Percentiles rank a stretch among this genome's conserved stretches.
Evolutionary conservation across 306 rosid genomes (phyloP).

Genomic region (Quercus berberidifolia): DNA sequence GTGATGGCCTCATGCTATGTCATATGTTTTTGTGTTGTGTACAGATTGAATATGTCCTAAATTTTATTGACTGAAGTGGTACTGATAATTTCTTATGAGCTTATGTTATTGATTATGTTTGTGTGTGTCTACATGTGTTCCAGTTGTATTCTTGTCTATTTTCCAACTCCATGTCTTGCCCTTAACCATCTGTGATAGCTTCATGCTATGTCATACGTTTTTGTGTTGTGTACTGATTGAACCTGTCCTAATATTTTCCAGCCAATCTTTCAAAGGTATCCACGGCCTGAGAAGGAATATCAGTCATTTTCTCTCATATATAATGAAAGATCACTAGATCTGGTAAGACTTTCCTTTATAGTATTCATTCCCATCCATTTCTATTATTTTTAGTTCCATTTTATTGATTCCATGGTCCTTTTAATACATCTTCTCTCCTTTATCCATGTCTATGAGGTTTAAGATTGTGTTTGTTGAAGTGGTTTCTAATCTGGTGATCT

Average conservation of each 20-base stretch:
- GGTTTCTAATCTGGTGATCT: constrained; percentile 28
- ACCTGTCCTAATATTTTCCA: constrained; percentile 39
- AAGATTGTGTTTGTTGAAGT: constrained; percentile 3
- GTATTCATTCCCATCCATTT: neutral
- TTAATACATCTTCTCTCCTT: neutral
- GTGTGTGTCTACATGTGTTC: neutral
- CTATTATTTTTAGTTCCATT: constrained; percentile 8
- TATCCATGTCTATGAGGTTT: neutral
- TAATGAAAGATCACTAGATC: constrained; percentile 90
- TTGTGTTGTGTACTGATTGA: constrained; percentile 41
- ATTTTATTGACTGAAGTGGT: constrained; percentile 4
- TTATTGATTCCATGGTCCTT: constrained; percentile 1
- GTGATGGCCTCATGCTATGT: constrained; percentile 17
- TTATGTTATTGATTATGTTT: constrained; percentile 1
- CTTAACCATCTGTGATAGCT: constrained; percentile 21
- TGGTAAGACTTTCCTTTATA: constrained; percentile 52
- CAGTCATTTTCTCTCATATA: constrained; percentile 97
- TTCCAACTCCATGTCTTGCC: constrained; percentile 17
- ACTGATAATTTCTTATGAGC: constrained; percentile 18
- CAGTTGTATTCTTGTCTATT: neutral
- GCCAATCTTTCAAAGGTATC: constrained; percentile 99
- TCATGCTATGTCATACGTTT: constrained; percentile 20
- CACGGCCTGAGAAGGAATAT: constrained; percentile 97
- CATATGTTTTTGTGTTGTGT: constrained; percentile 28
- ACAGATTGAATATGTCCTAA: constrained; percentile 30